Conservation (phyloP, 371 early-diverging fungal species). For the Rhizopus delemar region DNA sequence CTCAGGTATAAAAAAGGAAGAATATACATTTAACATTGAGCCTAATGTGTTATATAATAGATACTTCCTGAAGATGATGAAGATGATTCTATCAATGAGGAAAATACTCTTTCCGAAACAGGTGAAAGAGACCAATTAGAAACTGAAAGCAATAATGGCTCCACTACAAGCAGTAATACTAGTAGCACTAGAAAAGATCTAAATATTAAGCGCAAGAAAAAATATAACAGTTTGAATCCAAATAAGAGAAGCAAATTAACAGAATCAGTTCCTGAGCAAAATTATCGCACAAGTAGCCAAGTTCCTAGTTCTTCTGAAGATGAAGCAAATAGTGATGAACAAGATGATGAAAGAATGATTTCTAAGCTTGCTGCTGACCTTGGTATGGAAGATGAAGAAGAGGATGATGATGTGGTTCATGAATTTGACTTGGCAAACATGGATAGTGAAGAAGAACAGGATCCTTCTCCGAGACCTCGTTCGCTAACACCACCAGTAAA, state of each 20-base stretch:
- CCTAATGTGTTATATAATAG: slow-evolving; percentile 2
- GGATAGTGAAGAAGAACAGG: slow-evolving; percentile 21
- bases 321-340: slow-evolving; percentile 9
- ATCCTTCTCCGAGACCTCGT: background rate
- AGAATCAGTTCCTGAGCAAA: background rate
- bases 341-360: background rate
- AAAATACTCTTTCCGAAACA: background rate
- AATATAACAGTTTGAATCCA: background rate
- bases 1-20: slow-evolving; percentile 54
- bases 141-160: background rate
- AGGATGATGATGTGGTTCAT: background rate
- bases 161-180: background rate
- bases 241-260: slow-evolving; percentile 4
- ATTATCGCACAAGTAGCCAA: slow-evolving; percentile 16
- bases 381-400: slow-evolving; percentile 4
- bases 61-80: slow-evolving; percentile 28
- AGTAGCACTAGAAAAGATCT: background rate
- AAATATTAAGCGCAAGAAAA: background rate
- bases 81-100: slow-evolving; percentile 1
- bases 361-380: background rate
- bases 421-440: background rate
- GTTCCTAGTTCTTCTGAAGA: slow-evolving; percentile 24
- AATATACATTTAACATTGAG: background rate
- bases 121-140: background rate
- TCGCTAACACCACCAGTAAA: background rate